Evolutionary conservation across 2,329 filamentous ascomycete species (phyloP).

Genomic region (Drechslerella stenobrocha): DNA sequence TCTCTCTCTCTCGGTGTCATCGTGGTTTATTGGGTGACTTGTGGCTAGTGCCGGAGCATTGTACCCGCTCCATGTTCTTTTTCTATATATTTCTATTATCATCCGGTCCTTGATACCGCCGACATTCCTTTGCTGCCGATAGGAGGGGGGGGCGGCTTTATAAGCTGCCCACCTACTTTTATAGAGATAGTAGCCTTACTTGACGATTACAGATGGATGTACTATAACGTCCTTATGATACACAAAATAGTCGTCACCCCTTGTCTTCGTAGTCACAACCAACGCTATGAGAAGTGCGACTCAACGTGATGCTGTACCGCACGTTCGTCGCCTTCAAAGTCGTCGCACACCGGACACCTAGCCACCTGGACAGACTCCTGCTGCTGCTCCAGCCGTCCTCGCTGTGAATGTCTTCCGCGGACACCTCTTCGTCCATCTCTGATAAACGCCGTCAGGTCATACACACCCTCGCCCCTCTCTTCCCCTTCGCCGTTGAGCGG

Average conservation of each 20-base stretch:
- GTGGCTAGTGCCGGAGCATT: conserved; percentile 18
- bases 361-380: conserved; percentile 27
- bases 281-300: conserved; percentile 59
- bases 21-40: conserved; percentile 23
- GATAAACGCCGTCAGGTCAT: conserved; percentile 62
- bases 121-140: no score
- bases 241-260: no score
- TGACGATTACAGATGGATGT: conserved; percentile 38
- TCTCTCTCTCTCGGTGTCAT: conserved; percentile 35
- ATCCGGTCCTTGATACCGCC: conserved; percentile 35
- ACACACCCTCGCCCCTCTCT: conserved; percentile 55
- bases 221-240: conserved; percentile 32
- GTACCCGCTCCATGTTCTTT: conserved; percentile 23
- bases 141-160: no score
- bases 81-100: conserved; percentile 26
- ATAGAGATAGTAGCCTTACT: no score
- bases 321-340: conserved; percentile 69
- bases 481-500: conserved; percentile 52
- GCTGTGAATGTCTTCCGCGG: conserved; percentile 47
- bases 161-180: no score
- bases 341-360: conserved; percentile 67
- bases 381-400: conserved; percentile 6
- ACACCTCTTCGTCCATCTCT: conserved; percentile 51
- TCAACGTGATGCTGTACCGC: conserved; percentile 71
- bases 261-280: background rate